Evolutionary conservation across 2,329 filamentous ascomycete genomes (phyloP).

Genomic region (Falciphora oryzae): DNA sequence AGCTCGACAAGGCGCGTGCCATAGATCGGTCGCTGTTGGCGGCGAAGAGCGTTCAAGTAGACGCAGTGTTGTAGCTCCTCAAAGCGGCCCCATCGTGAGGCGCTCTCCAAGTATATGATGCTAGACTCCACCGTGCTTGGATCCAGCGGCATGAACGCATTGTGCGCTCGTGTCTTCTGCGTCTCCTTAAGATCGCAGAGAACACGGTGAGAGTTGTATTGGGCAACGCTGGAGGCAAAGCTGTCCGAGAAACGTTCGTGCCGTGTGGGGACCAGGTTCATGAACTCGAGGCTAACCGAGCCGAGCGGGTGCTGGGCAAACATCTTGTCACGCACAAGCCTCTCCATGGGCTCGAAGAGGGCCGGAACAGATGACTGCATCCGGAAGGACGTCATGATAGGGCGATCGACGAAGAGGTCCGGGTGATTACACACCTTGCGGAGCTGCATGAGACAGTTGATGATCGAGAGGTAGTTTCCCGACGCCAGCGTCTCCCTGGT

Average conservation of each 20-base stretch:
- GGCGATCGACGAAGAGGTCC: conserved; percentile 90
- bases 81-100: conserved; percentile 61
- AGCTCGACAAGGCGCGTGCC: conserved; percentile 73
- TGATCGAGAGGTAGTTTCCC: conserved; percentile 95
- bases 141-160: conserved; percentile 50
- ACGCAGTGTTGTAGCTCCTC: conserved; percentile 76
- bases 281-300: conserved; percentile 64
- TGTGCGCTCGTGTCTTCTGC: conserved; percentile 58
- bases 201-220: conserved; percentile 63
- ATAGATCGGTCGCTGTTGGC: conserved; percentile 75
- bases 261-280: conserved; percentile 70
- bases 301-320: conserved; percentile 57
- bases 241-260: conserved; percentile 63
- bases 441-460: conserved; percentile 96
- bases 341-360: conserved; percentile 67
- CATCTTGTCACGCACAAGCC: conserved; percentile 60
- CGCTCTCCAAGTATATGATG: conserved; percentile 66
- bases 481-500: conserved; percentile 84
- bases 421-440: conserved; percentile 98
- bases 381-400: conserved; percentile 94
- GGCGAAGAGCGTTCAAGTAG: conserved; percentile 74
- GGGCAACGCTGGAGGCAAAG: conserved; percentile 49
- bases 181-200: conserved; percentile 67
- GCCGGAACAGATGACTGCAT: conserved; percentile 75
- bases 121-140: conserved; percentile 64